phyloP scores from a whole-genome alignment of 2,329 filamentous ascomycete genomes.

The Fusarium pilosicola region DNA sequence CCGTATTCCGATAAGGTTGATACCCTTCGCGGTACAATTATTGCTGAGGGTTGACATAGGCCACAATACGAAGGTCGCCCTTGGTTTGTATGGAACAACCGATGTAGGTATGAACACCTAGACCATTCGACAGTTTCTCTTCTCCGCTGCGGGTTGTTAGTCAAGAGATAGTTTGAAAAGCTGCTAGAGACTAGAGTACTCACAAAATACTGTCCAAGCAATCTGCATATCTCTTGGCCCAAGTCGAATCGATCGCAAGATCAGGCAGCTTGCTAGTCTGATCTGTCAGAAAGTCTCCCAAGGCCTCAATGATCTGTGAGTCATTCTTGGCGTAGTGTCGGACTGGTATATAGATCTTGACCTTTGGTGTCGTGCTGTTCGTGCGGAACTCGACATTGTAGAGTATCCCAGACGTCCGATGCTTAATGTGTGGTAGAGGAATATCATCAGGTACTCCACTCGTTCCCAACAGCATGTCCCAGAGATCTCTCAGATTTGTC shows the following conservation, averaged over 20 bases:
- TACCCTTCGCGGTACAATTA: accelerated
- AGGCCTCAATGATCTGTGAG: background rate
- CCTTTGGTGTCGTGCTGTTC: constrained; percentile 28
- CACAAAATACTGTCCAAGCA: background rate
- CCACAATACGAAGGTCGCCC: background rate
- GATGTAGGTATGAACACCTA: constrained; percentile 9
- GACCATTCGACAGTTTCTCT: background rate
- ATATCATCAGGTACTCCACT: constrained; percentile 6
- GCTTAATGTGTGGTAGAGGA: constrained; percentile 23
- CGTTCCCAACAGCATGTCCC: constrained; percentile 26
- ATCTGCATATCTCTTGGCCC: background rate
- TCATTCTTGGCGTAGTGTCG: constrained; percentile 45
- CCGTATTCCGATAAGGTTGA: accelerated
- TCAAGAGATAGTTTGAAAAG: no score
- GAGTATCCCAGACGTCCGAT: constrained; percentile 49
- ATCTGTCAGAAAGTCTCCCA: background rate
- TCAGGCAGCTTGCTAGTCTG: background rate
- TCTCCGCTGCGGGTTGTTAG: background rate
- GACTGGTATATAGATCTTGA: constrained; percentile 50
- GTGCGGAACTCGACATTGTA: constrained; percentile 48
- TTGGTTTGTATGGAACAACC: background rate
- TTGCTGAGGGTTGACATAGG: constrained; percentile 5
- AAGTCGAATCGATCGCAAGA: accelerated
- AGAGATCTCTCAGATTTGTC: constrained; percentile 28
- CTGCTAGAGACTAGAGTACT: no score